Evolutionary conservation across 176 grass and related monocot species (phyloP), one percentile per base, ranked within the genome.

Genomic region (Hyparrhenia diplandra): DNA sequence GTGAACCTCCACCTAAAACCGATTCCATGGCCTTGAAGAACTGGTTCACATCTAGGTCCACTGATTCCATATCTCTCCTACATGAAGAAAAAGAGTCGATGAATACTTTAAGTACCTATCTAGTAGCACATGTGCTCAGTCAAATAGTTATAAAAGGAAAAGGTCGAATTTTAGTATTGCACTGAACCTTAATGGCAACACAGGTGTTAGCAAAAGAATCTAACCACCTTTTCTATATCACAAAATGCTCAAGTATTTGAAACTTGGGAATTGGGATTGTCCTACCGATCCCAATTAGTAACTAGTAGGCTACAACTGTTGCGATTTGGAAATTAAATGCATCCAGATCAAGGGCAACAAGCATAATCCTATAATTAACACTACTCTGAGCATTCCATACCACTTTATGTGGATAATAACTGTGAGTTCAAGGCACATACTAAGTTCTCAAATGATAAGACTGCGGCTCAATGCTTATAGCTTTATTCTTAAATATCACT

Each of bases 11-110:
- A 71, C 85, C 87, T 40, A 91, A 65, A 37, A 91, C 86, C 5
- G 92, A 98, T 70, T 91, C 86, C 90, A 98, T 93, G 46, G 90
- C 88, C 82, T 98, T 95, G 68, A 95, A 89, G 68, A 98, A 98
- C 74, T 95, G 90, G 49, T 91, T 88, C 46, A 90, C 88, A 92
- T 98, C 92, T 79, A 98, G 84, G 85, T 98, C 84, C 45, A 98
- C 95, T 24, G 87, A 62, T 76, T 91, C 73, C 71, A 75, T 89
- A 21, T 89, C 90, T 74, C 89, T 94, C 69, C 74, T 86, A 37
- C 13, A 77, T 41, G 68, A 75, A 87, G 10, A 73, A 82, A 86
- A 67, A 89, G 31, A 64, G 13, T 39, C 59, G 12, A 66, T 77
- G 9, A 82, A 45, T 71, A 82, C 7, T 1, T 11, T 64, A 77